Conservation (phyloP, 192 early-diverging fungal genomes). For the Coemansia sp. region DNA sequence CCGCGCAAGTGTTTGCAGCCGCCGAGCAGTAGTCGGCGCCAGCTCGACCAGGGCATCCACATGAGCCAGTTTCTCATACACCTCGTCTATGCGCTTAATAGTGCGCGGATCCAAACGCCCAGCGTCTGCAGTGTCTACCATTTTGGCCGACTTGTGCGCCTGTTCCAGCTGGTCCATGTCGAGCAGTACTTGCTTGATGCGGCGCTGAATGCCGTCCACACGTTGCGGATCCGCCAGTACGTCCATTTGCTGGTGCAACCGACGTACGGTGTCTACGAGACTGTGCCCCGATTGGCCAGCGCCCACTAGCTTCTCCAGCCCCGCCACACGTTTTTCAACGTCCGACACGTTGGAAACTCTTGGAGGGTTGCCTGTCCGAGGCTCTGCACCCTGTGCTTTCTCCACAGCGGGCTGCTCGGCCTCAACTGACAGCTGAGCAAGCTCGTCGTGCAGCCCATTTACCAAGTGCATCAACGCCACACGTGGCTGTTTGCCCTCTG, state of each 20-base stretch:
- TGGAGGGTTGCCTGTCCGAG: neutral
- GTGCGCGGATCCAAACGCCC: slow-evolving; percentile 22
- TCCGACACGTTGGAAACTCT: neutral
- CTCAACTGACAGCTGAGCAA: slow-evolving; percentile 20
- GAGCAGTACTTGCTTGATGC: slow-evolving; percentile 43
- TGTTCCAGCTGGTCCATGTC: slow-evolving; percentile 47
- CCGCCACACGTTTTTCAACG: slow-evolving; percentile 40
- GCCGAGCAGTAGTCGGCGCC: slow-evolving; percentile 74
- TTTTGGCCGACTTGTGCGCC: slow-evolving; percentile 7
- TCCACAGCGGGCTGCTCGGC: neutral
- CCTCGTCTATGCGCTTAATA: slow-evolving; percentile 31
- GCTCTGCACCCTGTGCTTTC: neutral
- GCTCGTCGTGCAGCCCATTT: slow-evolving; percentile 33
- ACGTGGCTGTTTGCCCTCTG: slow-evolving; percentile 5
- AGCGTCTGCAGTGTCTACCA: neutral
- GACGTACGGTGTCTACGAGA: slow-evolving; percentile 65
- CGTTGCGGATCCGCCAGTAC: slow-evolving; percentile 43
- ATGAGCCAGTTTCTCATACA: slow-evolving; percentile 53
- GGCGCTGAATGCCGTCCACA: slow-evolving; percentile 49
- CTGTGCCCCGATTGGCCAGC: slow-evolving; percentile 53
- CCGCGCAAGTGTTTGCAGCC: slow-evolving; percentile 73
- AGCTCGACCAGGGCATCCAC: slow-evolving; percentile 79
- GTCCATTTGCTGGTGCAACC: slow-evolving; percentile 41
- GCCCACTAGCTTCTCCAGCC: slow-evolving; percentile 33
- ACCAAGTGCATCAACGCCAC: slow-evolving; percentile 44